Evolutionary conservation across 2,329 filamentous ascomycete species (phyloP).

Genomic region (Colletotrichum tropicicola): DNA sequence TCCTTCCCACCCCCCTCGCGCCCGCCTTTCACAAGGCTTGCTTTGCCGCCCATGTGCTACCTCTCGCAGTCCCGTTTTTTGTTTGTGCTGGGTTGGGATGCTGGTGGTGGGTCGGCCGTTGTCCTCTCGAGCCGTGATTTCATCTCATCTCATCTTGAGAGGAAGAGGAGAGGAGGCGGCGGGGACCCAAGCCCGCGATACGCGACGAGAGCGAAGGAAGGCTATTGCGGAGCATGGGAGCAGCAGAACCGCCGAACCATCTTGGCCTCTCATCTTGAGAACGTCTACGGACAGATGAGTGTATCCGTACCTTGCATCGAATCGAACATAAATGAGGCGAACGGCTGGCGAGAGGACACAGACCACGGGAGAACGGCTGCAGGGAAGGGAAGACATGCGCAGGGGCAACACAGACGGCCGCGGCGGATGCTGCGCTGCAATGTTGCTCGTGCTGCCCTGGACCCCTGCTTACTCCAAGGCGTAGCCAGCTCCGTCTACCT

Average conservation of each 20-base stretch:
- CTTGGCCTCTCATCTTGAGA: slow-evolving; percentile 19
- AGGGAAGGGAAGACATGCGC: slow-evolving; percentile 29
- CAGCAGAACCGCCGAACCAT: background rate
- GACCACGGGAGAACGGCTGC: slow-evolving; percentile 32
- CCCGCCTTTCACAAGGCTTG: slow-evolving; percentile 48
- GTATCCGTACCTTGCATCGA: slow-evolving; percentile 28
- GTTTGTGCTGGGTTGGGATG: slow-evolving; percentile 6
- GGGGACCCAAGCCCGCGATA: slow-evolving; percentile 12
- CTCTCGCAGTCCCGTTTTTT: slow-evolving; percentile 14
- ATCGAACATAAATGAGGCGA: slow-evolving; percentile 27
- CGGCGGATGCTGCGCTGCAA: slow-evolving; percentile 26
- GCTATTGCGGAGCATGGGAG: slow-evolving; percentile 18
- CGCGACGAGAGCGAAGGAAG: slow-evolving; percentile 9
- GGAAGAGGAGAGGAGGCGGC: background rate
- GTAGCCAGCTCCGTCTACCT: slow-evolving; percentile 4
- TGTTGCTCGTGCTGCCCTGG: slow-evolving; percentile 24
- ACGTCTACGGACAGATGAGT: background rate
- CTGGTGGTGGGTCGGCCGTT: slow-evolving; percentile 34
- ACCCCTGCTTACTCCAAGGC: slow-evolving; percentile 19
- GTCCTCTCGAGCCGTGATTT: slow-evolving; percentile 31
- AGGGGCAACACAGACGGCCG: slow-evolving; percentile 29
- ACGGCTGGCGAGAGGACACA: slow-evolving; percentile 26
- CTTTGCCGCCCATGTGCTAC: slow-evolving; percentile 45
- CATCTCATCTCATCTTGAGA: slow-evolving; percentile 23
- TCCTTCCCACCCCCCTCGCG: slow-evolving; percentile 11